Evolutionary conservation across 1,284 basidiomycete species (phyloP).

Genomic region (Ganoderma resinaceum): DNA sequence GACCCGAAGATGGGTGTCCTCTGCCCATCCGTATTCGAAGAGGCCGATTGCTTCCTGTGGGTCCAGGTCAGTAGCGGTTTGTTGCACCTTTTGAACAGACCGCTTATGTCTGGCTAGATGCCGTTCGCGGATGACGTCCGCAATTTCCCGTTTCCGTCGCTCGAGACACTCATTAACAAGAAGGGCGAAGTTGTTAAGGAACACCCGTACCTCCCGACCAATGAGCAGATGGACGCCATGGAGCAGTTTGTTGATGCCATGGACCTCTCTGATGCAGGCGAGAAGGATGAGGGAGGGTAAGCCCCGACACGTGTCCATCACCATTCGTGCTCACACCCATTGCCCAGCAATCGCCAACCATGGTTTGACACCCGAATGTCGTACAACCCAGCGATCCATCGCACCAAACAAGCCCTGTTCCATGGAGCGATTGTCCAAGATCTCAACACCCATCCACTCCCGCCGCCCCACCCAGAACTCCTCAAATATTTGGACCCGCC

Average conservation of each 20-base stretch:
- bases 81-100: not conserved
- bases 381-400: conserved; percentile 91
- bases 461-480: conserved; percentile 86
- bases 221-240: conserved; percentile 83
- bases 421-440: conserved; percentile 84
- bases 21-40: conserved; percentile 64
- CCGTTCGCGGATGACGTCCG: conserved; percentile 96
- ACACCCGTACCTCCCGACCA: conserved; percentile 87
- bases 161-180: conserved; percentile 78
- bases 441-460: conserved; percentile 75
- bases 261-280: conserved; percentile 82
- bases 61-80: conserved; percentile 60
- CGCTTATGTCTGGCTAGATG: conserved; percentile 56
- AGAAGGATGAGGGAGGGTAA: conserved; percentile 76
- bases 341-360: conserved; percentile 57
- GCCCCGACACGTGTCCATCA: conserved; percentile 26
- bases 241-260: conserved; percentile 85
- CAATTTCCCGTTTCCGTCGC: conserved; percentile 85
- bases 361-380: conserved; percentile 86
- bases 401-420: conserved; percentile 91
- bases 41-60: conserved; percentile 85
- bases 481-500: conserved; percentile 87
- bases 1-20: conserved; percentile 90
- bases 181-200: conserved; percentile 77
- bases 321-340: not conserved